Evolutionary conservation across 2,329 filamentous ascomycete genomes (phyloP), one percentile per base, ranked within the genome.

Genomic region (Trichoderma citrinoviride): DNA sequence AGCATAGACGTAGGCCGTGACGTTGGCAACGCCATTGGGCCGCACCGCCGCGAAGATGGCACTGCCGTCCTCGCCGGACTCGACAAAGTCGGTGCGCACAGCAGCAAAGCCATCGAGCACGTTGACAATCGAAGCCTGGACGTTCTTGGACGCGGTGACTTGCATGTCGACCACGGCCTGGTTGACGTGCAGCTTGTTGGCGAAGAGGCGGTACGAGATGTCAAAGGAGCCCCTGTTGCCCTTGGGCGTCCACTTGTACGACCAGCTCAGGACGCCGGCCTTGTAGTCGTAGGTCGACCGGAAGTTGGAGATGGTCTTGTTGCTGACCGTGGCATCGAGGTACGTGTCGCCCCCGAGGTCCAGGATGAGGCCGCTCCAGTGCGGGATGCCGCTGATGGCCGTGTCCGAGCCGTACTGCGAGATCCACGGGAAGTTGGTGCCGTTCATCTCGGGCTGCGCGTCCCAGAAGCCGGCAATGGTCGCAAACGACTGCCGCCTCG

Each of bases 381-480:
- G 89, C 7, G 90, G 90, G 17, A 92, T 82, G 25, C 90, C 90
- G 58, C 84, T 85, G 67, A 91, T 89, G 57, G 90, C 87, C 69
- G 85, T 89, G 70, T 92, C 89, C 65, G 85, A 65, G 6, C 68
- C 68, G 33, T 71, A 89, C 68, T 91, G 85, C 64, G 85, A 81
- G 49, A 92, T 74, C 88, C 89, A 91, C 0, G 81, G 81, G 69
- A 87, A 90, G 69, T 90, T 91, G 23, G 83, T 82, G 2, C 81
- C 80, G 57, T 85, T 86, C 0, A 83, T 86, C 15, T 76, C 81
- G 1, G 81, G 79, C 72, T 90, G 85, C 1, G 77, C 80, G 68
- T 90, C 83, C 74, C 83, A 90, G 71, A 91, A 91, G 1, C 88
- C 89, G 4, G 85, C 82, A 43, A 91, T 82, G 0, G 87, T 90